Evolutionary conservation across 208 protist genomes (phyloP), one percentile per base, ranked within the genome.

Genomic region (Balamuthia mandrillaris): DNA sequence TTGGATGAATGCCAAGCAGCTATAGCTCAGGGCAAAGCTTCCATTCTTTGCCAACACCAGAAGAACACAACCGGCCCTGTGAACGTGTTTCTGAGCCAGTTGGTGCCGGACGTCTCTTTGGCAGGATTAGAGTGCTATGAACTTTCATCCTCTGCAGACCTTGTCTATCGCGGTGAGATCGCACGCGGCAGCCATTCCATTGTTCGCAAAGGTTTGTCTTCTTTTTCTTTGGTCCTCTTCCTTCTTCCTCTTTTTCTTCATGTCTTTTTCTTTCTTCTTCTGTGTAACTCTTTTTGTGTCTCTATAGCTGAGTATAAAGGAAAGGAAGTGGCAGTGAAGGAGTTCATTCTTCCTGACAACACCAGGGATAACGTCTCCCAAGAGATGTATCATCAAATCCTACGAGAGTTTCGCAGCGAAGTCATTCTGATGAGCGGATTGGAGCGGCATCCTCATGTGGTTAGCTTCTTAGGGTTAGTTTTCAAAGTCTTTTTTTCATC

Each of bases 251-350:
- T n/a, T n/a, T n/a, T n/a, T n/a, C n/a, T n/a, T n/a, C n/a, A n/a
- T n/a, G n/a, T n/a, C n/a, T n/a, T n/a, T n/a, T n/a, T n/a, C n/a
- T n/a, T n/a, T n/a, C n/a, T n/a, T n/a, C n/a, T n/a, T n/a, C n/a
- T n/a, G n/a, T n/a, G n/a, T n/a, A n/a, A n/a, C n/a, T n/a, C n/a
- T n/a, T n/a, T n/a, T n/a, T n/a, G n/a, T n/a, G n/a, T n/a, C 3
- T 37, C 10, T 37, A 21, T 14, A 58, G 70, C 45, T 33, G 9
- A 35, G 42, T 79, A 79, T 47, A 54, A 58, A 24, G 49, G 49
- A n/a, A 41, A 79, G 45, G 44, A 29, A 10, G 70, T 79, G 27
- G 70, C 70, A 10, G 44, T 79, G n/a, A 79, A 79, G 70, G 70
- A 79, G 70, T 79, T 79, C 45, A 9, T 42, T 3, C 42, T 79